Percentiles rank a stretch among this genome's conserved stretches.
phyloP scores from a whole-genome alignment of 345 rosid genomes.

The Dipteronia sinensis region DNA sequence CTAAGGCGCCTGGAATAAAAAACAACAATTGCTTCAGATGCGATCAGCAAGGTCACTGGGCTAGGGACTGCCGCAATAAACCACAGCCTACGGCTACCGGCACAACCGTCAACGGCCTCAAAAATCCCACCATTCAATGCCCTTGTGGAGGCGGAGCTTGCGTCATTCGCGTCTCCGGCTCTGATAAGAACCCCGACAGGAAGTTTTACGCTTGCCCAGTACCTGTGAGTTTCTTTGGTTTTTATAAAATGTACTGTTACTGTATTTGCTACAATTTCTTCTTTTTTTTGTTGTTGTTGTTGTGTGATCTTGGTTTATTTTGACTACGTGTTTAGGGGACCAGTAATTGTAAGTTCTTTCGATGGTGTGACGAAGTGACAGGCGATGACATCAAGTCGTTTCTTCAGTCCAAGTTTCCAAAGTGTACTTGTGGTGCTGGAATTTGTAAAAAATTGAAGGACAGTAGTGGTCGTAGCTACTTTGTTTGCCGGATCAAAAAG shows the following conservation, averaged over 20 bases:
- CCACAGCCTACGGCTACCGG: background rate
- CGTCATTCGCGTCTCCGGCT: background rate
- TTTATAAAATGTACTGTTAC: background rate
- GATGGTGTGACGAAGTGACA: constrained; percentile 18
- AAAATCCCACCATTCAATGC: constrained; percentile 24
- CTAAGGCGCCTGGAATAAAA: background rate
- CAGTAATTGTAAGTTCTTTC: background rate
- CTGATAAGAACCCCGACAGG: constrained; percentile 10
- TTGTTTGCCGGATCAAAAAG: constrained; percentile 30
- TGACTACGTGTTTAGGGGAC: background rate
- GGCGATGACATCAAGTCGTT: background rate
- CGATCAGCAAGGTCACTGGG: constrained; percentile 21
- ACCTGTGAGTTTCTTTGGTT: background rate
- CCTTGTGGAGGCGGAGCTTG: constrained; percentile 16
- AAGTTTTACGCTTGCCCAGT: constrained; percentile 14
- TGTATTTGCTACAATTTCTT: too few relatives aligned
- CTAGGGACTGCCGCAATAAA: constrained; percentile 10
- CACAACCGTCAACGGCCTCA: background rate
- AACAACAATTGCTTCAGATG: constrained; percentile 13
- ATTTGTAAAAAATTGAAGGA: background rate
- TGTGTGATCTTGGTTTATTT: background rate
- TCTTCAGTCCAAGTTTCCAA: background rate
- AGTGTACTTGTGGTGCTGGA: constrained; percentile 32
- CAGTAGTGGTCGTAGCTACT: constrained; percentile 16
- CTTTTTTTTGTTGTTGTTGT: background rate